Conservation (phyloP, 371 early-diverging fungal species). For the Zychaea mexicana region DNA sequence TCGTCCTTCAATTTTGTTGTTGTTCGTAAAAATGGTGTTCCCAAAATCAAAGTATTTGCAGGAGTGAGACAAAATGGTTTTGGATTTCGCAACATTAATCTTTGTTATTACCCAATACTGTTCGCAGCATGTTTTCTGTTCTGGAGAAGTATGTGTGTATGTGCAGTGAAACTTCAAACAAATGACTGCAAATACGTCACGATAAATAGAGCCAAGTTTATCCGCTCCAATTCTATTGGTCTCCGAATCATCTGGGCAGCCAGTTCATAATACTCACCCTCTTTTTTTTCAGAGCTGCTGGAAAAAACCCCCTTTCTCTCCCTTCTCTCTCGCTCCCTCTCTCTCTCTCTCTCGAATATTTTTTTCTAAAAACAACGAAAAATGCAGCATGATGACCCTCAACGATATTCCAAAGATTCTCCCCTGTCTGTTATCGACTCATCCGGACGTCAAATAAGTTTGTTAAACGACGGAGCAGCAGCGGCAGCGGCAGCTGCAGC, state of each 20-base stretch:
- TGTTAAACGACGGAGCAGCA: slow-evolving; percentile 19
- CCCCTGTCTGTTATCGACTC: slow-evolving; percentile 27
- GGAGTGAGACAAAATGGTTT: too few species aligned
- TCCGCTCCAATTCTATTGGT: not conserved
- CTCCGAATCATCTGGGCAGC: not conserved
- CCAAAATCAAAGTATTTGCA: too few species aligned
- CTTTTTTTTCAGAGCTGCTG: not conserved
- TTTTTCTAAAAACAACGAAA: not conserved
- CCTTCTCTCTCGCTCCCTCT: slow-evolving; percentile 4
- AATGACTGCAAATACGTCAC: not conserved
- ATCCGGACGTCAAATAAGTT: slow-evolving; percentile 30
- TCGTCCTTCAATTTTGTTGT: slow-evolving; percentile 6
- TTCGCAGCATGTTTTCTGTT: not conserved
- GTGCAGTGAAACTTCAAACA: slow-evolving; percentile 3
- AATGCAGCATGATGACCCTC: slow-evolving; percentile 15
- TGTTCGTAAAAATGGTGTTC: too few species aligned
- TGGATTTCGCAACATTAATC: too few species aligned
- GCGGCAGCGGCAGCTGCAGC: not conserved
- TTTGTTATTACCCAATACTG: slow-evolving; percentile 1
- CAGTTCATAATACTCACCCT: not conserved
- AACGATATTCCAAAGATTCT: slow-evolving; percentile 13
- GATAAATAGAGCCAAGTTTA: not conserved
- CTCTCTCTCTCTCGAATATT: slow-evolving; percentile 1
- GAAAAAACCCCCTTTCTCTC: slow-evolving; percentile 1
- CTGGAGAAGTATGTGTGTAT: not conserved